Percentiles rank a stretch among this genome's conserved stretches.
Conservation (phyloP, 805 yeast species). For the Torulaspora maleeae region DNA sequence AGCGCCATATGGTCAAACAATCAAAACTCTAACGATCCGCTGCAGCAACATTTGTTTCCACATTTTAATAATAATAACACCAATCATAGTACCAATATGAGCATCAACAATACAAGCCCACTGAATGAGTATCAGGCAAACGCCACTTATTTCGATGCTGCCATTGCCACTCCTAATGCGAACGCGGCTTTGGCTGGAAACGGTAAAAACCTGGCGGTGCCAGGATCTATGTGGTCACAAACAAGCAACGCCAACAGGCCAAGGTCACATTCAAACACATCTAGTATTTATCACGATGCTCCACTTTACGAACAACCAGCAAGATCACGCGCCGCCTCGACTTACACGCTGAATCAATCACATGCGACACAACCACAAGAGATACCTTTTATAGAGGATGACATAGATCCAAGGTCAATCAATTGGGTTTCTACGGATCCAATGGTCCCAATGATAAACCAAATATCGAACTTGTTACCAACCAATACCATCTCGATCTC, state of each 20-base stretch:
- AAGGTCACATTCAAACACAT: conserved; percentile 34
- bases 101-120: conserved; percentile 16
- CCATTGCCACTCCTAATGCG: conserved; percentile 11
- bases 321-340: conserved; percentile 24
- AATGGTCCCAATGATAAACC: conserved; percentile 67
- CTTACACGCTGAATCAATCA: conserved; percentile 20
- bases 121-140: conserved; percentile 20
- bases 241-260: conserved; percentile 18
- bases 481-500: conserved; percentile 73
- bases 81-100: conserved; percentile 1
- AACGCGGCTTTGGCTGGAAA: conserved; percentile 7
- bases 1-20: conserved; percentile 29
- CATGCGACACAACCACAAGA: conserved; percentile 16
- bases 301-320: conserved; percentile 24
- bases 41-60: conserved; percentile 20
- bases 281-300: conserved; percentile 34
- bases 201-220: conserved; percentile 17
- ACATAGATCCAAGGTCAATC: conserved; percentile 53
- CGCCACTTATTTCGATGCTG: conserved; percentile 23
- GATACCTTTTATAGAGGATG: conserved; percentile 45
- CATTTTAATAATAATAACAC: conserved; percentile 7
- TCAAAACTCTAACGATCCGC: conserved; percentile 21
- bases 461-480: conserved; percentile 64
- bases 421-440: conserved; percentile 69
- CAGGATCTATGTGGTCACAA: conserved; percentile 19